These are phyloP conservation scores for Echria macrotheca DNA, from an alignment of 495 filamentous ascomycete species.

Conservation along the genomic window DNA sequence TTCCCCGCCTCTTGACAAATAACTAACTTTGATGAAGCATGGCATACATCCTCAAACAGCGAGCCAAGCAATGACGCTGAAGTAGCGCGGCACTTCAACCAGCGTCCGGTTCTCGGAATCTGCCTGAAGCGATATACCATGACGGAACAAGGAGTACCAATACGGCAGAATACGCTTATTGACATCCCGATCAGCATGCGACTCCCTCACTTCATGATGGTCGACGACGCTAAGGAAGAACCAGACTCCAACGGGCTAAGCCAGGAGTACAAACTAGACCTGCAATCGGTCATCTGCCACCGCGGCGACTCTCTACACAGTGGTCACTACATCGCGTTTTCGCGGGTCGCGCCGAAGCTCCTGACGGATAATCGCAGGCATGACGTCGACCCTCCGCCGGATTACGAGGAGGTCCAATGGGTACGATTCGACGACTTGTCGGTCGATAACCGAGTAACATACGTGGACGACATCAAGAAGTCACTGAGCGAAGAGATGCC, in stretches of 20 bases:
- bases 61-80: slow-evolving; percentile 42
- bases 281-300: slow-evolving; percentile 90
- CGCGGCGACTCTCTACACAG: slow-evolving; percentile 82
- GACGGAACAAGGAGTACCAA: slow-evolving; percentile 58
- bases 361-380: slow-evolving; percentile 49
- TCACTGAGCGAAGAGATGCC: slow-evolving; percentile 77
- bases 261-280: slow-evolving; percentile 70
- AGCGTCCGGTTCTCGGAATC: slow-evolving; percentile 79
- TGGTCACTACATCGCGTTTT: slow-evolving; percentile 84
- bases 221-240: slow-evolving; percentile 53
- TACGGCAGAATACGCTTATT: slow-evolving; percentile 69
- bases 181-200: slow-evolving; percentile 89
- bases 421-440: slow-evolving; percentile 86
- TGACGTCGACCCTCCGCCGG: slow-evolving; percentile 43
- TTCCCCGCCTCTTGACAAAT: not conserved
- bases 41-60: slow-evolving; percentile 51
- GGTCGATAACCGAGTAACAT: slow-evolving; percentile 51
- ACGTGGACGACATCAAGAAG: slow-evolving; percentile 71
- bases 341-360: slow-evolving; percentile 59
- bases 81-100: slow-evolving; percentile 44
- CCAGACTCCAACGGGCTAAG: slow-evolving; percentile 57
- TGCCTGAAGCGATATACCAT: slow-evolving; percentile 89
- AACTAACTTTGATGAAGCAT: slow-evolving; percentile 62
- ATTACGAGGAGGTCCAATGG: slow-evolving; percentile 66
- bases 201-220: slow-evolving; percentile 82